phyloP scores from a whole-genome alignment of 805 yeast species.

The Suhomyces tanzawaensis region DNA sequence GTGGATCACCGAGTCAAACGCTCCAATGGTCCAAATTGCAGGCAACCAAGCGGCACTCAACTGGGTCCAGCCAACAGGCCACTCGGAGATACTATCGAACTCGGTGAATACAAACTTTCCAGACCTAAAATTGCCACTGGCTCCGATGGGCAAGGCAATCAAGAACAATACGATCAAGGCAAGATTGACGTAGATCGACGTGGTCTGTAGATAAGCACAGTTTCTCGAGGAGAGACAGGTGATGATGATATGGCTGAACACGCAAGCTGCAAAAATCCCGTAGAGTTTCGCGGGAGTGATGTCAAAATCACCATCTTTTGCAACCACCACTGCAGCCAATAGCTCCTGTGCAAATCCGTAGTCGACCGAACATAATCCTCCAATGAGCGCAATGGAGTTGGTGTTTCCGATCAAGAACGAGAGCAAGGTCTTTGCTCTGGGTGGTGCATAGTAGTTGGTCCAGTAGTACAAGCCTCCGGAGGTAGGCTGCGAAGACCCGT shows the following conservation, averaged over 20 bases:
- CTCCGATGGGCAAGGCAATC: conserved; percentile 31
- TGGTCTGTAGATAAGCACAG: conserved; percentile 25
- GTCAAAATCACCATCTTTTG: conserved; percentile 28
- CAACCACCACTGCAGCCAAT: conserved; percentile 26
- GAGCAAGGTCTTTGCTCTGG: conserved; percentile 19
- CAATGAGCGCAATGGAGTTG: conserved; percentile 30
- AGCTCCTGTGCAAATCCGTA: conserved; percentile 31
- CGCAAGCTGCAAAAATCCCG: conserved; percentile 32
- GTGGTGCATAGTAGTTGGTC: conserved; percentile 36
- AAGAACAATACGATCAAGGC: conserved; percentile 21
- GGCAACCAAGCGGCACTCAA: conserved; percentile 31
- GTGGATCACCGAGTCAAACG: conserved; percentile 42
- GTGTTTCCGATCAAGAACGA: conserved; percentile 28
- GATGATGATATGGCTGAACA: conserved; percentile 19
- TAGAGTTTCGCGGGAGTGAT: conserved; percentile 26
- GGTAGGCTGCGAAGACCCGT: conserved; percentile 27
- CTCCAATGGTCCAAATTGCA: conserved; percentile 38
- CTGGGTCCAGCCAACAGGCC: conserved; percentile 28
- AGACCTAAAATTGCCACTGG: conserved; percentile 29
- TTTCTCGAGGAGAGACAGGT: conserved; percentile 25
- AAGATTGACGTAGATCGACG: conserved; percentile 24
- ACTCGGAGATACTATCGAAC: conserved; percentile 25
- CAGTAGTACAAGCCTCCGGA: conserved; percentile 34
- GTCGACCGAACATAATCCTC: conserved; percentile 29
- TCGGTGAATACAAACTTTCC: conserved; percentile 25